Conservation (phyloP, 2,329 filamentous ascomycete genomes). For the Neocucurbitaria cava region DNA sequence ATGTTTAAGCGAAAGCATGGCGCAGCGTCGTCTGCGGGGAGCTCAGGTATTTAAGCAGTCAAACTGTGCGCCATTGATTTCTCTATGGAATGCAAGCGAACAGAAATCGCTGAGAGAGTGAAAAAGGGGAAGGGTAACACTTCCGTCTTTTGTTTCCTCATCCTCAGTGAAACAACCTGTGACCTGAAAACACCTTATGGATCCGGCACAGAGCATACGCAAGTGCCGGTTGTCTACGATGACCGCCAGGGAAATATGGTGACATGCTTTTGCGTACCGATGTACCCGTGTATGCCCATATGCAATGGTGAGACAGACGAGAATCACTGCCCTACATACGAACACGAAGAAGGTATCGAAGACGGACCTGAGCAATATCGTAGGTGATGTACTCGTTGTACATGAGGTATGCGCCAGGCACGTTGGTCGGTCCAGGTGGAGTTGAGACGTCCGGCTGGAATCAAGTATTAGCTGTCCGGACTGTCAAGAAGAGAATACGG, state of each 20-base stretch:
- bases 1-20: too few species aligned
- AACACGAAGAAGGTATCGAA: constrained; percentile 73
- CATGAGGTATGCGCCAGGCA: constrained; percentile 56
- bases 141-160: background rate
- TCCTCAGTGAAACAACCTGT: background rate
- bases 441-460: constrained; percentile 38
- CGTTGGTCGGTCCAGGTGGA: constrained; percentile 57
- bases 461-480: constrained; percentile 10
- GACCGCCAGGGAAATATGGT: too few species aligned
- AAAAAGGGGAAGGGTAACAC: too few species aligned
- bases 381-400: constrained; percentile 82
- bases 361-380: constrained; percentile 71
- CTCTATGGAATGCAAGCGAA: too few species aligned
- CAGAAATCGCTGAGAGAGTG: too few species aligned
- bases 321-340: constrained; percentile 23
- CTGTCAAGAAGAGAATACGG: background rate
- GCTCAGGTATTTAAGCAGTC: too few species aligned
- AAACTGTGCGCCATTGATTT: too few species aligned
- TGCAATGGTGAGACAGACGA: background rate
- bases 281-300: background rate
- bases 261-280: background rate
- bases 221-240: background rate
- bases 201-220: background rate
- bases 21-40: too few species aligned
- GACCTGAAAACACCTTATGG: background rate